Evolutionary conservation across 164 flowering plant genomes (phyloP), one percentile per base, ranked within the genome.

Genomic region (Stephania japonica): DNA sequence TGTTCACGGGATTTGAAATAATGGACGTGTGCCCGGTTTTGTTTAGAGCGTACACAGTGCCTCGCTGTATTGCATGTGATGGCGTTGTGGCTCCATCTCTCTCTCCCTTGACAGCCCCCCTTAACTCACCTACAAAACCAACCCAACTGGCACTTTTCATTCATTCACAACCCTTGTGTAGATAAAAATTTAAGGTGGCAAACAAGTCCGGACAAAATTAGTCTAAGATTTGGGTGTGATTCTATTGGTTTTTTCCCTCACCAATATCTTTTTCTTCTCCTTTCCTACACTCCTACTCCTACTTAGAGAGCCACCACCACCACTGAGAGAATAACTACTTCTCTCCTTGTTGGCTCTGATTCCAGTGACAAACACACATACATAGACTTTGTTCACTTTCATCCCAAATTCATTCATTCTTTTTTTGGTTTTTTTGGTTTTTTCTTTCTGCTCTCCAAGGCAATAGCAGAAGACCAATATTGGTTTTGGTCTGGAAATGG

Each of bases 1-100:
- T 75, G 72, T 77, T 75, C 76, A 80, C 78, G 80, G 80, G 75
- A 73, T 42, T 27, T 75, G 78, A 75, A 81, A 81, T 78, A 75
- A 80, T 82, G 84, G 84, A 79, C 75, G 79, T 83, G 84, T 80
- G 84, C 83, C 83, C 82, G 67, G 80, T 81, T 85, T 76, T 82
- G 86, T 81, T 78, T 78, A 71, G 83, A 83, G 80, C 66, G 87
- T 83, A 85, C 89, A 76, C 80, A 72, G 79, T 84, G 89, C 89
- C 85, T 81, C 65, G 90, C 94, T 90, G 94, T 88, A 85, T 65
- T 77, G 83, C 94, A 89, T 89, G 93, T 89, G 93, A 85, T 47
- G 71, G 19, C 73, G 76, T 86, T 82, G 80, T 82, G 84, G 83
- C 82, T 77, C 81, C 68, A 81, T 76, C 76, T 75, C 72, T 73